Evolutionary conservation across 2,329 filamentous ascomycete genomes (phyloP).

Genomic region (Botryosphaeria agaves): DNA sequence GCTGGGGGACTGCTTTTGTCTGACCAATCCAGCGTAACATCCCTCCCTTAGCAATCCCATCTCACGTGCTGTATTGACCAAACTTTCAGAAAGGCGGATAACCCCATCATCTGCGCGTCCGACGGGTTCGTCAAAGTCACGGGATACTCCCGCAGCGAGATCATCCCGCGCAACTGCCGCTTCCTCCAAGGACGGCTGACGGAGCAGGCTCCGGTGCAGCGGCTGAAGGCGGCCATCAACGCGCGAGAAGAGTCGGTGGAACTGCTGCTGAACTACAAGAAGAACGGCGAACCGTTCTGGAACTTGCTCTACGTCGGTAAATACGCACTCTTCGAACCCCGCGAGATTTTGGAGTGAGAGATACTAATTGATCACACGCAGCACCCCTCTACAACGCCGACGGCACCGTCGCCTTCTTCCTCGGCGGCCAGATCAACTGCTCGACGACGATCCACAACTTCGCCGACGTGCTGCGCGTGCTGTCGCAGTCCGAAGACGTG

Average conservation of each 20-base stretch:
- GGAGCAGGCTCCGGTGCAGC: constrained; percentile 22
- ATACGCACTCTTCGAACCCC: not conserved
- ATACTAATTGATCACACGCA: constrained; percentile 1
- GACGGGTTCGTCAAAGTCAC: constrained; percentile 36
- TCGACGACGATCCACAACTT: constrained; percentile 34
- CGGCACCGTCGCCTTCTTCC: constrained; percentile 33
- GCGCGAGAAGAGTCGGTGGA: constrained; percentile 29
- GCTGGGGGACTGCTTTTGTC: constrained; percentile 39
- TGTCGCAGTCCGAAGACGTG: constrained; percentile 20
- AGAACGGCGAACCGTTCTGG: constrained; percentile 36
- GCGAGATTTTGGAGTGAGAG: not conserved
- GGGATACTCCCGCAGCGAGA: constrained; percentile 29
- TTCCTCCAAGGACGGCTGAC: constrained; percentile 33
- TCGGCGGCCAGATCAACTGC: constrained; percentile 41
- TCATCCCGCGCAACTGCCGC: constrained; percentile 31
- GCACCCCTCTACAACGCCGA: constrained; percentile 31
- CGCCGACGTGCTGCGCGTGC: constrained; percentile 32
- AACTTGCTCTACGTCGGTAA: constrained; percentile 34
- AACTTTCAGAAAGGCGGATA: constrained; percentile 21
- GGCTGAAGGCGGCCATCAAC: constrained; percentile 25
- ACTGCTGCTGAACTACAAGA: constrained; percentile 33
- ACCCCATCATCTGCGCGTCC: constrained; percentile 32
- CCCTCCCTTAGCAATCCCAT: not conserved
- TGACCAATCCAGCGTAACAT: constrained; percentile 30
- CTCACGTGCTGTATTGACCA: constrained; percentile 1